Evolutionary conservation across 2,329 filamentous ascomycete genomes (phyloP).

Genomic region (Ophiocordyceps camponoti-leonardi): DNA sequence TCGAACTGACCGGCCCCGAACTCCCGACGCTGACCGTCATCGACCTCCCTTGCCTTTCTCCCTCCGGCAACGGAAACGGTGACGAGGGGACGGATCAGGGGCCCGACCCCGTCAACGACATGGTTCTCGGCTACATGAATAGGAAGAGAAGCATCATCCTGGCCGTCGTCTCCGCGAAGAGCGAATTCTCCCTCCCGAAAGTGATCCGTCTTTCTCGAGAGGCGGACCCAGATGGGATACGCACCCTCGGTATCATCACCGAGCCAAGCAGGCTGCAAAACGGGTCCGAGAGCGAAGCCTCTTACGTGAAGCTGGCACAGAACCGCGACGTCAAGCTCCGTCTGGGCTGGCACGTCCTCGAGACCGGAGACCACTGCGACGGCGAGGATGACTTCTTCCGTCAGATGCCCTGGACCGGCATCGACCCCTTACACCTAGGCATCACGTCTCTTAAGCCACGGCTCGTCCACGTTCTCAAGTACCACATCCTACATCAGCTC

Average conservation of each 20-base stretch:
- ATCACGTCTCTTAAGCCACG: constrained; percentile 26
- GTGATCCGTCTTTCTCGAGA: constrained; percentile 27
- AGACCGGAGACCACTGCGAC: constrained; percentile 18
- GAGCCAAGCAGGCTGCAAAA: constrained; percentile 26
- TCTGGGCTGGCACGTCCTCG: constrained; percentile 36
- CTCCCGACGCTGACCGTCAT: constrained; percentile 38
- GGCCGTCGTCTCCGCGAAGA: constrained; percentile 36
- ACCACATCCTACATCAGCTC: constrained; percentile 28
- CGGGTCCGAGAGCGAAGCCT: constrained; percentile 19
- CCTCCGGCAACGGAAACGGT: constrained; percentile 17
- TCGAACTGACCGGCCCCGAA: constrained; percentile 29
- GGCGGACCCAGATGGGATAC: constrained; percentile 10
- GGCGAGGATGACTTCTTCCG: constrained; percentile 26
- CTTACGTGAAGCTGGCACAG: constrained; percentile 22
- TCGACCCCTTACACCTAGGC: constrained; percentile 22
- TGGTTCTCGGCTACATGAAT: constrained; percentile 38
- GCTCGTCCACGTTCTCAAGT: constrained; percentile 31
- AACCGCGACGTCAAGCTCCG: constrained; percentile 28
- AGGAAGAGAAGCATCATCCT: constrained; percentile 40
- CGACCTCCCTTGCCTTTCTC: constrained; percentile 39
- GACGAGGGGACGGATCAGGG: constrained; percentile 25
- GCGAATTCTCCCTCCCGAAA: constrained; percentile 39
- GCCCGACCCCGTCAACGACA: constrained; percentile 22
- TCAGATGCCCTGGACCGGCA: constrained; percentile 17
- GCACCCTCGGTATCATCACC: constrained; percentile 39